Base-by-base conservation (phyloP, 176 grass and related monocot genomes). In the Echinochloa phyllopogon region DNA sequence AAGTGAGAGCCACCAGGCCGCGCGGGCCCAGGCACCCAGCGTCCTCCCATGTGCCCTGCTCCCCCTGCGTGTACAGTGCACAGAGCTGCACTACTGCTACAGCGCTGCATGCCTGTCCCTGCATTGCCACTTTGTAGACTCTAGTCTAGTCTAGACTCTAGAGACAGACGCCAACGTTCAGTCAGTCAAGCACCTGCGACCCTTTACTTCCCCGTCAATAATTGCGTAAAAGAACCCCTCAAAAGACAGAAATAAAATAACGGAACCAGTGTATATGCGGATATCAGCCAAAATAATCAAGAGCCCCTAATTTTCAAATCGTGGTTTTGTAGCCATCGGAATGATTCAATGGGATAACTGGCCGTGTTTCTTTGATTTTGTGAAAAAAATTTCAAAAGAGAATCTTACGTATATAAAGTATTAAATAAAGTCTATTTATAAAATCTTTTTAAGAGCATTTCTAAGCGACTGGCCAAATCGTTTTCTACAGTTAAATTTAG, bases 21-120 rank as follows among this genome's bases (percentile, higher is more conserved):
- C 3, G 49, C 43, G 77, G 77, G 23, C 37, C 56, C 74, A 57
- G 20, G 55, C 56, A 59, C 57, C 57, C 47, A 51, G 49, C 59
- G 44, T 24, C 66, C 74, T n/a, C 65, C 75, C 90, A 89, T 86
- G 84, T 89, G 87, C n/a, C 17, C 84, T 72, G 74, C 67, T 41
- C 47, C 79, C 70, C 48, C 21, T 2, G 6, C 6, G 25, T 15
- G 66, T 5, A 84, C 85, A 87, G 74, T 68, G 37, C 58, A 65
- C 80, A 65, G 55, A 55, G 44, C 69, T 65, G 75, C 84, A 55
- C 75, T 60, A 23, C 73, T 51, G 87, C 63, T 82, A 61, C 88
- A 49, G 82, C 10, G 50, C 73, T 66, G 73, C 84, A 73, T 79
- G 75, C 69, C 51, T 83, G 86, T 76, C 61, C 56, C 87, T 65